Evolutionary conservation across 192 early-diverging fungal genomes (phyloP).

Genomic region (Oehlia diaphana): DNA sequence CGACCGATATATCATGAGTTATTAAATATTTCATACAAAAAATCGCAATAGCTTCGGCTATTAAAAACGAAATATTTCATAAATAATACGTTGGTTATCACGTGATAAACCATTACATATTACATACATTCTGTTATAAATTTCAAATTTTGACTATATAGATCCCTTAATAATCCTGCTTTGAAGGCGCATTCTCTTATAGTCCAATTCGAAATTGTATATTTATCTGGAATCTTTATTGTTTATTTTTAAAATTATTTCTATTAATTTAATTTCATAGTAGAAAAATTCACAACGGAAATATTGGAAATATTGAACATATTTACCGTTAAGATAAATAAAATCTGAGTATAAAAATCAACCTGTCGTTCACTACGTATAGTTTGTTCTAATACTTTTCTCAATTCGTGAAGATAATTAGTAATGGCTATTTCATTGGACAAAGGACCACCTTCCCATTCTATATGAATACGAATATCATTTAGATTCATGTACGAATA

Average conservation of each 20-base stretch:
- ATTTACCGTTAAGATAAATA: background rate
- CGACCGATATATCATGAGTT: background rate
- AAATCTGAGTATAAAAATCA: background rate
- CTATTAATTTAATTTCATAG: too few relatives aligned
- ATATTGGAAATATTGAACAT: background rate
- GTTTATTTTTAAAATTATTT: background rate
- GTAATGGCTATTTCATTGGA: background rate
- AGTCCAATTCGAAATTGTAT: background rate
- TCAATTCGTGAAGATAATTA: background rate
- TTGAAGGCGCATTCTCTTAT: background rate
- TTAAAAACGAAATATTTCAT: background rate
- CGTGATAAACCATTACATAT: background rate
- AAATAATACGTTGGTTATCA: background rate
- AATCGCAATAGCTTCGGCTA: slow-evolving; percentile 5
- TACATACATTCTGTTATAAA: background rate
- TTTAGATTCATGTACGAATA: background rate
- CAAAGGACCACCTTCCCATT: background rate
- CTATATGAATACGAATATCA: background rate
- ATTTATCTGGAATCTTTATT: background rate
- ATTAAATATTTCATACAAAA: background rate
- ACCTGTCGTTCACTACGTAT: background rate
- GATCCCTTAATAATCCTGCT: background rate
- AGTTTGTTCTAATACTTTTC: background rate
- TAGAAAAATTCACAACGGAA: background rate
- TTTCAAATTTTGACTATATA: background rate